Evolutionary conservation across 768 basidiomycete genomes (phyloP), one percentile per base, ranked within the genome.

Genomic region (Amanita subjunquillea): DNA sequence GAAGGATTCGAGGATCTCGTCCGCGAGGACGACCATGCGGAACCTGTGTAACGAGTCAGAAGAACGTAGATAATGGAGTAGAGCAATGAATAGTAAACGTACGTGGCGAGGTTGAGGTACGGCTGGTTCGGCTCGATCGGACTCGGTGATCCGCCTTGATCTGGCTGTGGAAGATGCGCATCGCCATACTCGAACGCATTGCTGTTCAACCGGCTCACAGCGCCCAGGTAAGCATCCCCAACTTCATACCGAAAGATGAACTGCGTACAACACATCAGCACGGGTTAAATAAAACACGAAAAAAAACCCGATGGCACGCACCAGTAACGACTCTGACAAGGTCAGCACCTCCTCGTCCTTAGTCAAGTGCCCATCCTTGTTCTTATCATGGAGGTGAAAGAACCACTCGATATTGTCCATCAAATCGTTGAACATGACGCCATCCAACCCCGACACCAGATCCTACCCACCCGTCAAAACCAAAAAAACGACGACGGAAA

Each of bases 401-500:
- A 98, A 95, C 95, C 95, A 99, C 65, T 96, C 91, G 60, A 98
- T 95, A 58, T 91, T 95, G 53, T 93, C 90, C 96, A 98, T 97
- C 58, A 99, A 70, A 65, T 97, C 96, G 57, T 91, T 94, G 69
- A 90, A 87, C 80, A 97, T 89, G 42, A 96, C 88, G 2, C 85
- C 85, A 59, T 96, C 86, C 46, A 98, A 72, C 1, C 96, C 95
- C 25, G 73, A 77, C 8, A 98, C 85, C 10, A 98, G 72, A 63
- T 98, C 93, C 89, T 97, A 62, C 15, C 54, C 13, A 17, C 34
- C 6, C 15, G 51, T 48, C 27, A 53, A 43, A 30, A 12, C 20
- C 6, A n/a, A 7, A 20, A 5, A 1, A 4, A 12, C 12, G 8
- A 50, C 23, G 12, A 12, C 9, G 9, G 32, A 17, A 45, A 32